Evolutionary conservation across 2,329 filamentous ascomycete genomes (phyloP).

Genomic region (Calonectria leucothoes): DNA sequence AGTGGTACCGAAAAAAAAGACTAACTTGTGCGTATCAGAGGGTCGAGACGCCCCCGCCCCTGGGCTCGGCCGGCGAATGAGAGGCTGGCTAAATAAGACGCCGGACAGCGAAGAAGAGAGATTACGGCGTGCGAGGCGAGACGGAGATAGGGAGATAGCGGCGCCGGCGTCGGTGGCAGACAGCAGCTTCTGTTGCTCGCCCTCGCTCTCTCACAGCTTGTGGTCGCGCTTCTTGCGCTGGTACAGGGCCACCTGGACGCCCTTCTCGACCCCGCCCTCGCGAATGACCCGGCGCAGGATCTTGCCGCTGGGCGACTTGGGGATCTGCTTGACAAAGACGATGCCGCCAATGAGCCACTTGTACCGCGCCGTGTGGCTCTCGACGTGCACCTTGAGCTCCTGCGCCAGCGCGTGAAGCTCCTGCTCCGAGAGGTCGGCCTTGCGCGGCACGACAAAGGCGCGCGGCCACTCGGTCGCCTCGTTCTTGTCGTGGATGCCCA

Average conservation of each 20-base stretch:
- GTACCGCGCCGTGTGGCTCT: constrained; percentile 68
- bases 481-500: constrained; percentile 65
- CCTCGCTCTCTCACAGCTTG: neutral
- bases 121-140: neutral
- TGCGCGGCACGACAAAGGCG: constrained; percentile 67
- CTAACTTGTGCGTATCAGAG: neutral
- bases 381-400: constrained; percentile 68
- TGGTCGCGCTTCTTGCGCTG: constrained; percentile 39
- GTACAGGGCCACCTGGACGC: constrained; percentile 43
- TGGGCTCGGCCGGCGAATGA: neutral
- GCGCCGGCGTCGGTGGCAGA: too few species aligned
- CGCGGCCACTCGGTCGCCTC: constrained; percentile 73
- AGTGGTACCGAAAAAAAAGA: neutral
- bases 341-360: constrained; percentile 80
- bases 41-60: neutral
- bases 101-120: neutral
- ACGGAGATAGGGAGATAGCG: neutral
- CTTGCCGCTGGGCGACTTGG: constrained; percentile 74
- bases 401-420: constrained; percentile 58
- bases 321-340: constrained; percentile 74
- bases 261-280: constrained; percentile 51
- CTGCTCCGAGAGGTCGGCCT: constrained; percentile 43
- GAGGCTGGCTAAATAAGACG: constrained; percentile 4
- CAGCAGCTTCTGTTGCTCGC: neutral
- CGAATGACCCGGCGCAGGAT: constrained; percentile 58